These are phyloP conservation scores for Parastagonospora avenae DNA, from an alignment of 2,329 filamentous ascomycete species.

Conservation along the genomic window DNA sequence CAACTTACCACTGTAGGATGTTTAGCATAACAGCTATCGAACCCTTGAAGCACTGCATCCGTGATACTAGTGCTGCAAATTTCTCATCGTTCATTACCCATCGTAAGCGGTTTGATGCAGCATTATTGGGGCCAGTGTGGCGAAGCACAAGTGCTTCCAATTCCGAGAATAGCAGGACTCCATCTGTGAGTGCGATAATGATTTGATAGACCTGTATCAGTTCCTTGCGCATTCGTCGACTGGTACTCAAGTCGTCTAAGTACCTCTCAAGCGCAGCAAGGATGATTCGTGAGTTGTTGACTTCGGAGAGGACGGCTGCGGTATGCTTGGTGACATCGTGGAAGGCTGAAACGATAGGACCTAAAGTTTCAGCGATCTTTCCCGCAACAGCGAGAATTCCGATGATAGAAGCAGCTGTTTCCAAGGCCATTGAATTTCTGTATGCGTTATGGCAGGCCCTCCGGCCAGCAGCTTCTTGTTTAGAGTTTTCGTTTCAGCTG, in stretches of 20 bases:
- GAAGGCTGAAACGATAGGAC: conserved; percentile 7
- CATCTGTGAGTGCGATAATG: conserved; percentile 10
- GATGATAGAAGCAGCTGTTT: conserved; percentile 12
- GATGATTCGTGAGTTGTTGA: conserved; percentile 7
- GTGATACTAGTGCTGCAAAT: neutral
- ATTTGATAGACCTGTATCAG: conserved; percentile 15
- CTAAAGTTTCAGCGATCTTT: conserved; percentile 11
- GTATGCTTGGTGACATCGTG: conserved; percentile 7
- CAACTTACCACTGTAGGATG: conserved; percentile 16
- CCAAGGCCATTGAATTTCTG: conserved; percentile 1
- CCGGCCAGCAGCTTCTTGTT: too few species aligned
- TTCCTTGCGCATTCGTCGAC: neutral
- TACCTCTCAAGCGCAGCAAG: conserved; percentile 1
- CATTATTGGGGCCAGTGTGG: neutral
- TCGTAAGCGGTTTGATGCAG: neutral
- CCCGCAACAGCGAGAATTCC: conserved; percentile 12
- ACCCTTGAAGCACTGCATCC: conserved; percentile 7
- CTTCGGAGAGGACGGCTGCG: conserved; percentile 4
- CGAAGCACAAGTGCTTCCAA: conserved; percentile 23
- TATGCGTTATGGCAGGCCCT: too few species aligned
- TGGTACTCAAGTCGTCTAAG: neutral
- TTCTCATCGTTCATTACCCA: conserved; percentile 9
- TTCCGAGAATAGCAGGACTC: conserved; percentile 13
- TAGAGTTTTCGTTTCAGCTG: too few species aligned
- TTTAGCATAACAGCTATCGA: conserved; percentile 11